Evolutionary conservation across 2,329 filamentous ascomycete genomes (phyloP).

Genomic region (Trichophyton rubrum): DNA sequence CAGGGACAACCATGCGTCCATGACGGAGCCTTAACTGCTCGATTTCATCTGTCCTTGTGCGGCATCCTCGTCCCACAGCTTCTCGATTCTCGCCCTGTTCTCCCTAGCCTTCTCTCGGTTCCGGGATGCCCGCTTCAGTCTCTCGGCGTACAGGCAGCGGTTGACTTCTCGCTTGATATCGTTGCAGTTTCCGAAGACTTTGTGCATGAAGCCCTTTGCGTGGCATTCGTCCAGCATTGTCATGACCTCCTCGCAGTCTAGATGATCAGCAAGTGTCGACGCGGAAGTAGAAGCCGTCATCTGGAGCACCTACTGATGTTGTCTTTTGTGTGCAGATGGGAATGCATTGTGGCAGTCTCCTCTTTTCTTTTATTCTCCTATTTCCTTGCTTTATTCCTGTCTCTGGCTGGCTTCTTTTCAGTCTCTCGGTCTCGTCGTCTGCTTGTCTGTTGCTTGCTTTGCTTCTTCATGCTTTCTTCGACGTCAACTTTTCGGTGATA

Average conservation of each 20-base stretch:
- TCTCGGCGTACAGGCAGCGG: conserved; percentile 68
- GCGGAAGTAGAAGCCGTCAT: conserved; percentile 7
- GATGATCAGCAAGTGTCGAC: neutral
- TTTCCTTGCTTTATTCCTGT: neutral
- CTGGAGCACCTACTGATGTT: conserved; percentile 56
- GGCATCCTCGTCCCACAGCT: conserved; percentile 55
- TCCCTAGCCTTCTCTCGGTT: conserved; percentile 61
- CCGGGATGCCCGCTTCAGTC: conserved; percentile 60
- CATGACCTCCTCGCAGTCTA: conserved; percentile 93
- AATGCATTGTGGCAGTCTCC: conserved; percentile 61
- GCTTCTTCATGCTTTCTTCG: neutral
- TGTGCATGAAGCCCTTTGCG: conserved; percentile 80
- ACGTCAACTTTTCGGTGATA: neutral
- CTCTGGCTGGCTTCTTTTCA: no score
- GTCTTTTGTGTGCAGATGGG: conserved; percentile 86
- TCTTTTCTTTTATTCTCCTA: neutral
- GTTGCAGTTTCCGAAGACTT: conserved; percentile 82
- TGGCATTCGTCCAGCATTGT: conserved; percentile 91
- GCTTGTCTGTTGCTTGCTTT: neutral
- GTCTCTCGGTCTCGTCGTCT: neutral
- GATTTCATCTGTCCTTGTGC: neutral
- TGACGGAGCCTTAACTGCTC: neutral
- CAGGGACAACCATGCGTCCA: neutral
- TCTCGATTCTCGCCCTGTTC: conserved; percentile 62
- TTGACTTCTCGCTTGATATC: conserved; percentile 72